phyloP scores from a whole-genome alignment of 1,284 basidiomycete species.

The Papiliotrema laurentii region DNA sequence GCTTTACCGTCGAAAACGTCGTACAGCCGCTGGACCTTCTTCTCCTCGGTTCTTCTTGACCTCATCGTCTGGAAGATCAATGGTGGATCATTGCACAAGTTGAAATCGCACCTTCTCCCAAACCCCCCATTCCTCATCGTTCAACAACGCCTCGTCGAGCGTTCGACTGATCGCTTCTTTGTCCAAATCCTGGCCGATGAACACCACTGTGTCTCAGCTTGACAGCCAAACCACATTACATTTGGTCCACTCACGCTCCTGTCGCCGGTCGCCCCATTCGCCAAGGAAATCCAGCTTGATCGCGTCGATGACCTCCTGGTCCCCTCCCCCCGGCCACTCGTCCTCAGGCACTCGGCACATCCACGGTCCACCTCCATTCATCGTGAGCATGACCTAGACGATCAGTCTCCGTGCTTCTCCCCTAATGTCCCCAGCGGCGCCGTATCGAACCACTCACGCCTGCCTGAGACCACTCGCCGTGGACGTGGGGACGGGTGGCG shows the following conservation, averaged over 20 bases:
- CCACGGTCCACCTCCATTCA: constrained; percentile 49
- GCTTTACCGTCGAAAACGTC: constrained; percentile 43
- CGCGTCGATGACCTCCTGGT: constrained; percentile 42
- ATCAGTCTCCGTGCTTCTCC: background rate
- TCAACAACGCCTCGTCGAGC: constrained; percentile 45
- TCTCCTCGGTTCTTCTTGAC: constrained; percentile 22
- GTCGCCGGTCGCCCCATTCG: constrained; percentile 50
- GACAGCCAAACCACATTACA: background rate
- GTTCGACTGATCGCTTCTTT: constrained; percentile 38
- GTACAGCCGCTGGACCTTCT: constrained; percentile 37
- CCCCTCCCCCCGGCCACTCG: constrained; percentile 44
- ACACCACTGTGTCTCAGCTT: constrained; percentile 17
- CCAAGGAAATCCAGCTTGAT: constrained; percentile 49
- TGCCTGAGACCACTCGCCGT: constrained; percentile 52
- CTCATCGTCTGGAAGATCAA: constrained; percentile 41
- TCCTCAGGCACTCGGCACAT: constrained; percentile 43
- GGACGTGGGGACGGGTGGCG: constrained; percentile 35
- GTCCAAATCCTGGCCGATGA: constrained; percentile 45
- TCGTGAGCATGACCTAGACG: constrained; percentile 44
- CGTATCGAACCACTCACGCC: constrained; percentile 34
- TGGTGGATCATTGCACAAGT: background rate
- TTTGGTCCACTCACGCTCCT: constrained; percentile 39
- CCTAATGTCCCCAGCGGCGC: too few relatives aligned
- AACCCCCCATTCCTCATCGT: constrained; percentile 46
- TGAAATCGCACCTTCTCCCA: constrained; percentile 36